These are phyloP conservation scores for Backusella parvicylindrica DNA, from an alignment of 192 early-diverging fungal genomes.

Conservation along the genomic window DNA sequence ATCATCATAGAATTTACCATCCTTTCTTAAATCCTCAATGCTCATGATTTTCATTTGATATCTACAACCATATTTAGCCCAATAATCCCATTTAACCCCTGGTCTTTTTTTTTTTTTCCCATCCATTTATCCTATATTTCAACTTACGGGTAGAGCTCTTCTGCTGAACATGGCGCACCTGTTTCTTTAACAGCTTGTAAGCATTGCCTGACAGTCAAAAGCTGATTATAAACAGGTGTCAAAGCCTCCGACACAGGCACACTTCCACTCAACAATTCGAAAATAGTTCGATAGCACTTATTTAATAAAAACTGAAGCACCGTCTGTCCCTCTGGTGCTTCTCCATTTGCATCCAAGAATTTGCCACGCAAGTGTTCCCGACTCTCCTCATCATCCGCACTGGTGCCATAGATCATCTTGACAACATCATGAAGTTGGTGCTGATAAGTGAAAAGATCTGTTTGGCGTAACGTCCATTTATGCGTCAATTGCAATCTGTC, in stretches of 20 bases:
- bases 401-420: conserved; percentile 47
- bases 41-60: conserved; percentile 82
- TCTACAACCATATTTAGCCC: not conserved
- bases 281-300: conserved; percentile 75
- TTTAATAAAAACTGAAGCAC: conserved; percentile 62
- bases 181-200: conserved; percentile 62
- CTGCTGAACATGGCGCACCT: conserved; percentile 56
- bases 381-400: not conserved
- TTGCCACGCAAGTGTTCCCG: conserved; percentile 12
- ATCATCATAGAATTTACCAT: conserved; percentile 85
- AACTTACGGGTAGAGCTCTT: conserved; percentile 65
- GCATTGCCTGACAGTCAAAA: conserved; percentile 66
- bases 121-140: no score
- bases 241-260: conserved; percentile 68
- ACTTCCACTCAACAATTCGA: conserved; percentile 64
- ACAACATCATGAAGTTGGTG: conserved; percentile 72
- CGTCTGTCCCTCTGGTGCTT: conserved; percentile 65
- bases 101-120: no score
- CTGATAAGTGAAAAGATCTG: conserved; percentile 69
- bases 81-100: no score
- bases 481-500: conserved; percentile 71
- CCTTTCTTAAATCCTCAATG: conserved; percentile 75
- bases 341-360: conserved; percentile 59
- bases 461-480: conserved; percentile 77
- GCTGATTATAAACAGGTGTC: conserved; percentile 70